A percentile compares a stretch with the other conserved stretches of the same genome.
Conservation (phyloP, 306 rosid genomes). For the Pueraria montana region DNA sequence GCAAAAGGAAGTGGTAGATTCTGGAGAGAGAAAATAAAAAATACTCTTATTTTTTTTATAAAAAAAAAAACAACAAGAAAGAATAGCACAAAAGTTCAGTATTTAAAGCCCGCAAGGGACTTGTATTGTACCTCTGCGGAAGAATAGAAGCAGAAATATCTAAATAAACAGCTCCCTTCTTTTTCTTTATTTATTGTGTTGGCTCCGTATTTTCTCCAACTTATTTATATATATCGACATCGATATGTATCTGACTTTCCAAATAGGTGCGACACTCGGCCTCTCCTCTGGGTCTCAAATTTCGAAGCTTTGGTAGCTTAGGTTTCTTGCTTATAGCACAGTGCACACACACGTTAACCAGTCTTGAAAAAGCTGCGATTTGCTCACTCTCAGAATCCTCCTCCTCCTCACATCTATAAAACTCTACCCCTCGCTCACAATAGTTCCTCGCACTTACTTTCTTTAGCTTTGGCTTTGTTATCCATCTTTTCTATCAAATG, state of each 20-base stretch:
- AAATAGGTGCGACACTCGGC: neutral
- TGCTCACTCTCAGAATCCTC: conserved; percentile 27
- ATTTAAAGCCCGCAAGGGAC: conserved; percentile 48
- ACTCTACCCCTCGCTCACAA: neutral
- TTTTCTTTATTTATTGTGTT: neutral
- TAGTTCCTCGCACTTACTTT: neutral
- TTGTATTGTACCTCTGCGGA: conserved; percentile 40
- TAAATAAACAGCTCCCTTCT: conserved; percentile 20
- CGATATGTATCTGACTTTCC: neutral
- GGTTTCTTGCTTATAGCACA: conserved; percentile 51
- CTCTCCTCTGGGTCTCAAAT: conserved; percentile 22
- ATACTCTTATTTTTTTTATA: neutral
- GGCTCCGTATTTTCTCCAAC: neutral
- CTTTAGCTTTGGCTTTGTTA: too few species aligned
- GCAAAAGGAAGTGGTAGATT: conserved; percentile 43
- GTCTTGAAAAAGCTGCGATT: conserved; percentile 54
- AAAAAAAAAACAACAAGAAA: neutral
- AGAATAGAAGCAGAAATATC: conserved; percentile 29
- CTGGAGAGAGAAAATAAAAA: conserved; percentile 43
- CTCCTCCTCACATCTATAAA: conserved; percentile 12
- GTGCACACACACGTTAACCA: conserved; percentile 60
- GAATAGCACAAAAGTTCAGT: conserved; percentile 33
- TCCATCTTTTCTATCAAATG: conserved; percentile 35
- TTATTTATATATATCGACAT: neutral
- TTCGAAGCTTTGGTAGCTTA: conserved; percentile 23